phyloP scores from a whole-genome alignment of 768 basidiomycete genomes.

The Floccularia luteovirens region DNA sequence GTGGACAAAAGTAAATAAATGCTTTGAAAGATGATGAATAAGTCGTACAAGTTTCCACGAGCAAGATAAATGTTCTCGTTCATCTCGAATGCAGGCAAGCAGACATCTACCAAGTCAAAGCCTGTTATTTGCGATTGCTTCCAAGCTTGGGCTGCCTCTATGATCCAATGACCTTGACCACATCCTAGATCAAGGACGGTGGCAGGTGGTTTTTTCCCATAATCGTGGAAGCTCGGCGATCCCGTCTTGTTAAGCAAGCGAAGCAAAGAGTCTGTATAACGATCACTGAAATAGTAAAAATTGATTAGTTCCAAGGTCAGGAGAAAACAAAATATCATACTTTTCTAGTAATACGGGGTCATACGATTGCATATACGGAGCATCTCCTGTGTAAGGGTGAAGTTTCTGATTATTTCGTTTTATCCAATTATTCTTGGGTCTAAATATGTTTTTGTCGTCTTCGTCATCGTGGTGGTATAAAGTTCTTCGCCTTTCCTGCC shows the following conservation, averaged over 20 bases:
- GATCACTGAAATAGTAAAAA: slow-evolving; percentile 40
- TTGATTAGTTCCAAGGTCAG: slow-evolving; percentile 2
- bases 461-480: slow-evolving; percentile 12
- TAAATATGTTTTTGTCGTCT: slow-evolving; percentile 12
- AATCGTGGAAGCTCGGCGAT: slow-evolving; percentile 56
- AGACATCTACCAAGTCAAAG: slow-evolving; percentile 53
- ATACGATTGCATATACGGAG: slow-evolving; percentile 64
- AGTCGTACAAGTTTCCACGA: slow-evolving; percentile 62
- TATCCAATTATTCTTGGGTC: slow-evolving; percentile 28
- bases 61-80: slow-evolving; percentile 42
- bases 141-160: slow-evolving; percentile 60
- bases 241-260: slow-evolving; percentile 43
- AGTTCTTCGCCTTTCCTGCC: slow-evolving; percentile 11
- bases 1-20: slow-evolving; percentile 2
- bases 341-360: slow-evolving; percentile 48
- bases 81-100: slow-evolving; percentile 26
- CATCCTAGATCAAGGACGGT: slow-evolving; percentile 71
- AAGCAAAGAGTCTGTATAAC: slow-evolving; percentile 45
- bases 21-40: slow-evolving; percentile 2
- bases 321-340: slow-evolving; percentile 26
- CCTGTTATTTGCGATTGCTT: slow-evolving; percentile 50
- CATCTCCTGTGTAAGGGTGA: slow-evolving; percentile 43
- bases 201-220: slow-evolving; percentile 37
- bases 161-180: slow-evolving; percentile 63
- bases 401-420: slow-evolving; percentile 38